A percentile compares a stretch with the other conserved stretches of the same genome.
These are phyloP conservation scores for Solanum commersonii DNA, from an alignment of 257 asterid genomes.

Conservation along the genomic window DNA sequence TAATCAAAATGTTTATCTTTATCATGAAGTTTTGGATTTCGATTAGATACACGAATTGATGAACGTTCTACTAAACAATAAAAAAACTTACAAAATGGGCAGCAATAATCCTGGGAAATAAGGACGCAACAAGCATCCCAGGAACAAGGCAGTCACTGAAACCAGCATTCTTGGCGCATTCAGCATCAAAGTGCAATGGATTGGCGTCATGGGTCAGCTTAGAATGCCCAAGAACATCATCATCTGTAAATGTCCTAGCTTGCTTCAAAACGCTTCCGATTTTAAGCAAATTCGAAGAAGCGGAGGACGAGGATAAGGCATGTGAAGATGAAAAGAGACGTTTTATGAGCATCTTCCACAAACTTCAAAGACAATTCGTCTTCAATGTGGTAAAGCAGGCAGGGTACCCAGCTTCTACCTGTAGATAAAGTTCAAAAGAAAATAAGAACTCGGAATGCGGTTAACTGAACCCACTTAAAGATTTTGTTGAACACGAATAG, in stretches of 20 bases:
- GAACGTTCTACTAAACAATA: background rate
- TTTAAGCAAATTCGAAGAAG: constrained; percentile 21
- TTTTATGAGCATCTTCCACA: constrained; percentile 7
- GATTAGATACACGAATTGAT: background rate
- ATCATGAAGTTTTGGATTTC: background rate
- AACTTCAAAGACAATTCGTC: background rate
- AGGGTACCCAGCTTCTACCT: background rate
- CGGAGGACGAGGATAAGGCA: constrained; percentile 18
- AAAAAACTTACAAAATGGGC: constrained; percentile 46
- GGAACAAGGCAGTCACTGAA: constrained; percentile 48
- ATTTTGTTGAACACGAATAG: background rate
- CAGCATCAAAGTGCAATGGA: constrained; percentile 64
- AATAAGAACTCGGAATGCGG: background rate
- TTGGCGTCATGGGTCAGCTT: constrained; percentile 55
- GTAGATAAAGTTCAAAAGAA: background rate
- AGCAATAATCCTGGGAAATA: constrained; percentile 80
- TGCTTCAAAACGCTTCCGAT: constrained; percentile 45
- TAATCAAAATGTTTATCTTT: no score
- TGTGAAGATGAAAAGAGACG: constrained; percentile 7
- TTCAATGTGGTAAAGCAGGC: background rate
- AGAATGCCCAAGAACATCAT: constrained; percentile 51
- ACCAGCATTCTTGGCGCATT: constrained; percentile 52
- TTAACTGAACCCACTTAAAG: background rate
- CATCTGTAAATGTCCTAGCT: constrained; percentile 30
- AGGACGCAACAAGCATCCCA: constrained; percentile 71